Evolutionary conservation across 495 filamentous ascomycete genomes (phyloP), one percentile per base, ranked within the genome.

Genomic region (Hyaloscypha bicolor): DNA sequence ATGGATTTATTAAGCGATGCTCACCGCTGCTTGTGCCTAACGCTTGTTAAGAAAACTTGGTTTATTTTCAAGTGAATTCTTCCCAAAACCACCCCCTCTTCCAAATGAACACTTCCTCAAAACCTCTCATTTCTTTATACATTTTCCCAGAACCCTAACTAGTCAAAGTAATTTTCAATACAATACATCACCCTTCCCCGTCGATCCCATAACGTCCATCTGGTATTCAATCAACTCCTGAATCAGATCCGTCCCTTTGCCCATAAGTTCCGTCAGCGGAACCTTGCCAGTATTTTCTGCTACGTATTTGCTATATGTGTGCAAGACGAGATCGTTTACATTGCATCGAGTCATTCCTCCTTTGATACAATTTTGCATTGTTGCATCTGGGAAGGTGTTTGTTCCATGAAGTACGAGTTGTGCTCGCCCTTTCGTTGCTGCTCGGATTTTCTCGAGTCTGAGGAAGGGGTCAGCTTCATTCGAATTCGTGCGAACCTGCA

Each of bases 291-390:
- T 82, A 81, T 87, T 88, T 80, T 91, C 88, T 68, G 82, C 78
- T 82, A 87, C 85, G 52, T 89, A 85, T 67, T 81, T 76, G 52
- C 85, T 82, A 74, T 89, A 93, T 74, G 85, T 84, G 71, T 86
- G 84, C 76, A 93, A 92, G 82, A 95, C 83, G 55, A 90, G 86
- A 78, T 92, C 90, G 75, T 95, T 94, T 66, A 94, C 90, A 79
- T 95, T 95, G 67, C 91, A 80, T 80, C 94, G 93, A 51, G 85
- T 85, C 62, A 94, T 88, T 2, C 91, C 91, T 61, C 80, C 83
- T 45, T 80, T 82, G 73, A 95, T 91, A 72, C 89, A 92, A 73
- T 83, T 81, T 58, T 79, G 72, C 66, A 91, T 91, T 42, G 90
- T 90, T 65, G 85, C 84, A 77, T 87, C 78, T 21, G 85, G 86